phyloP scores from a whole-genome alignment of 164 flowering plant species.

The Vitis amurensis region DNA sequence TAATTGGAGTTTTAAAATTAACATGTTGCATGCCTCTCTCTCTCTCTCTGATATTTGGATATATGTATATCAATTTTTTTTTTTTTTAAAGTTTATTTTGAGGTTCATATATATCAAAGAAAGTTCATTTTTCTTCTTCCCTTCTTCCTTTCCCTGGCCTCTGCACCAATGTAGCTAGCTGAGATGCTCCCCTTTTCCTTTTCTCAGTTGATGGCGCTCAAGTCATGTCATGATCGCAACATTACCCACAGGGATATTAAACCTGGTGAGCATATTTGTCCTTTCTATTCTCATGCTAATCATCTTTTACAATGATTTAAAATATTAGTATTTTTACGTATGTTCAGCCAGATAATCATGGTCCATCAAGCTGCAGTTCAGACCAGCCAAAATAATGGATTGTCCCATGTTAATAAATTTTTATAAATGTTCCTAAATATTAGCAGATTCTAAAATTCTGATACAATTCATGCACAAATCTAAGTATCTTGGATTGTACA shows the following conservation, averaged over 20 bases:
- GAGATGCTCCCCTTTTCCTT: slow-evolving; percentile 8
- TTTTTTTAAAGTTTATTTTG: not conserved
- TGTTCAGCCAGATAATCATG: no score
- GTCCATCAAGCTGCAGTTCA: no score
- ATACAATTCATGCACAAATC: not conserved
- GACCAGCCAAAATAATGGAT: not conserved
- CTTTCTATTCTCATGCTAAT: not conserved
- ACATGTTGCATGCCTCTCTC: not conserved
- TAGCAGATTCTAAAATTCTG: not conserved
- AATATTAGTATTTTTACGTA: no score
- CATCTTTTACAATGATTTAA: not conserved
- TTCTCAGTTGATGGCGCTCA: slow-evolving; percentile 78
- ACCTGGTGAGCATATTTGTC: slow-evolving; percentile 70
- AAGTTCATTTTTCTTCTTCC: not conserved
- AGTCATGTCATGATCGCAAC: slow-evolving; percentile 96
- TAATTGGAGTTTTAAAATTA: slow-evolving; percentile 3
- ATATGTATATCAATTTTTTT: not conserved
- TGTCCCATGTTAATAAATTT: not conserved
- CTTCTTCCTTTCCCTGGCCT: not conserved
- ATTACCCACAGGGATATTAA: slow-evolving; percentile 97
- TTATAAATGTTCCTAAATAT: not conserved
- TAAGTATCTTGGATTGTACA: not conserved
- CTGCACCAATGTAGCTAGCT: not conserved
- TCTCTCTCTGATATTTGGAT: not conserved
- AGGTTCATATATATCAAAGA: not conserved